Percentiles rank a stretch among this genome's conserved stretches.
phyloP scores from a whole-genome alignment of 139 green algal species.

The Coelastrella sp. region DNA sequence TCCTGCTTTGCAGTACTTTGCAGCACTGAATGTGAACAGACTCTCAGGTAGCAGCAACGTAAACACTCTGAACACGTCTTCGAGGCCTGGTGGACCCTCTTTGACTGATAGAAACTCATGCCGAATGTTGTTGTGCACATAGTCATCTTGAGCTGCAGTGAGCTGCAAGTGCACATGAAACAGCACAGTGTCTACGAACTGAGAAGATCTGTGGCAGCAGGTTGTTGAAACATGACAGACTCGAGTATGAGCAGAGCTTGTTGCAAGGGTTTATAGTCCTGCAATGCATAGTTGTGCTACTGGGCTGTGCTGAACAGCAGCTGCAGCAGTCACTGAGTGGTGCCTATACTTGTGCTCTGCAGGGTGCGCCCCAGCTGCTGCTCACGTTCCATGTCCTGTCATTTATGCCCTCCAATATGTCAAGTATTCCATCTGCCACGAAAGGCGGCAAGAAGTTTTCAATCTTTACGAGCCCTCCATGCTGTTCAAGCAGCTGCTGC shows the following conservation, averaged over 20 bases:
- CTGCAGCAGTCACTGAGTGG: not conserved
- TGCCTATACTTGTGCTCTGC: not conserved
- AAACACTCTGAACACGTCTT: conserved; percentile 56
- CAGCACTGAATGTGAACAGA: conserved; percentile 65
- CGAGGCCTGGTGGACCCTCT: conserved; percentile 9
- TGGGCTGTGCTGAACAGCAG: not conserved
- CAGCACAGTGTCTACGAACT: not conserved
- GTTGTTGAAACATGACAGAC: not conserved
- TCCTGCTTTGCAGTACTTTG: conserved; percentile 36
- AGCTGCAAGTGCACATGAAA: not conserved
- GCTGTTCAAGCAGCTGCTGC: conserved; percentile 37
- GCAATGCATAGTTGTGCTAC: too few relatives aligned
- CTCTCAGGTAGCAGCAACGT: conserved; percentile 58
- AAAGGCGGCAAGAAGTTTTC: conserved; percentile 57
- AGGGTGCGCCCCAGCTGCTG: too few relatives aligned
- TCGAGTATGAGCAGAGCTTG: not conserved
- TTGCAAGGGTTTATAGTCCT: too few relatives aligned
- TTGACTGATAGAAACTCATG: conserved; percentile 51
- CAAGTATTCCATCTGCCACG: conserved; percentile 58
- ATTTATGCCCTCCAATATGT: conserved; percentile 37
- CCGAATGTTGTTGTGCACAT: conserved; percentile 54
- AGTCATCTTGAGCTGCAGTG: conserved; percentile 46
- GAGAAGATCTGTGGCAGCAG: too few relatives aligned
- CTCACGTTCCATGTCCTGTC: conserved; percentile 54
- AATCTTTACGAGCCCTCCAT: conserved; percentile 50